Evolutionary conservation across 352 stramenopile genomes (phyloP), one percentile per base, ranked within the genome.

Genomic region (Blastocystis sp.): DNA sequence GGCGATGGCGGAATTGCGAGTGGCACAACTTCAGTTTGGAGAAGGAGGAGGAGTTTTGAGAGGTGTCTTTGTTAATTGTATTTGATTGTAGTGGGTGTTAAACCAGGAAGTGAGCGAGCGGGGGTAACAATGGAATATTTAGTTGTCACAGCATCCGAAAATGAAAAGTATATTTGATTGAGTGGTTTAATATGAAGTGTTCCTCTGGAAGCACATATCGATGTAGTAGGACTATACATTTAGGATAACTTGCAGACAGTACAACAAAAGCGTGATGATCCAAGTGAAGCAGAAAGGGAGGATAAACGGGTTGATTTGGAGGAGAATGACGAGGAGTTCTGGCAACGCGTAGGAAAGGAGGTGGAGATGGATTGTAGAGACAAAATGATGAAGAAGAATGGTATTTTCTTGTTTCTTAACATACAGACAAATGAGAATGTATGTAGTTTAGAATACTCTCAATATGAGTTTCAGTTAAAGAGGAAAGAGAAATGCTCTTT

Each of bases 241-340:
- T 37, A 13, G 22, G 62, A 75, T 37, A 19, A 51, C 22, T 33
- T n/a, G 62, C 42, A 75, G 62, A 51, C 62, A 35, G 40, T 19
- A 24, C 19, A n/a, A 51, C 17, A 51, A 9, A 40, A 75, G 24
- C 62, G 33, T 70, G 4, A 19, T 11, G 15, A 33, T 35, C 60
- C 13, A 33, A 7, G 40, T 7, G 60, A 44, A 19, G 13, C 24
- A 19, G 27, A 33, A 13, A 64, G 13, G 6, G 60, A n/a, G 24
- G 51, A 62, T 17, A 68, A 84, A n/a, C 73, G 51, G 33, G 53
- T 84, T 62, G 53, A 84, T n/a, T 4, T 64, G 1, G 53, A 54
- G 51, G 53, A 84, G 17, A 54, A 64, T 54, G 73, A 84, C n/a
- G 73, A 84, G 19, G 69, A 84, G 22, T 66, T 84, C 22, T 51